Conservation (phyloP, 192 early-diverging fungal species). For the Coemansia sp. region DNA sequence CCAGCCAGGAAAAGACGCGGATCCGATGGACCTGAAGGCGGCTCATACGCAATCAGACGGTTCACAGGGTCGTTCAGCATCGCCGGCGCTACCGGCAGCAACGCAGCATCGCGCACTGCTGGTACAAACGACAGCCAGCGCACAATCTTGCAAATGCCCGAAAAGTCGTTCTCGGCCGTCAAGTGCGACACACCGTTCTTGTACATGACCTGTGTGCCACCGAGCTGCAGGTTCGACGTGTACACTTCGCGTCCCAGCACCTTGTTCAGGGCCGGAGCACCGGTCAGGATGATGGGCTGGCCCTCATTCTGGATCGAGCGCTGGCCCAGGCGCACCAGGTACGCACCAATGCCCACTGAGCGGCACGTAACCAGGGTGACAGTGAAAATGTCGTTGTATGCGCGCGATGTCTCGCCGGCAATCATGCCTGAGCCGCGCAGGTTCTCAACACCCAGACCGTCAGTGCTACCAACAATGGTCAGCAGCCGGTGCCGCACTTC, state of each 20-base stretch:
- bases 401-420: slow-evolving; percentile 92
- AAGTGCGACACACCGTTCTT: slow-evolving; percentile 98
- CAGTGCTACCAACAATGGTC: slow-evolving; percentile 79
- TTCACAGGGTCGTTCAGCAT: slow-evolving; percentile 71
- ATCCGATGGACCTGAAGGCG: slow-evolving; percentile 84
- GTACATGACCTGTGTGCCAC: slow-evolving; percentile 99
- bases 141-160: slow-evolving; percentile 87
- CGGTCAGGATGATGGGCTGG: slow-evolving; percentile 97
- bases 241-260: slow-evolving; percentile 97
- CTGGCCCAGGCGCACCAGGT: slow-evolving; percentile 97
- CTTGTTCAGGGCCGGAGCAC: slow-evolving; percentile 96
- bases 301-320: slow-evolving; percentile 96
- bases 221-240: slow-evolving; percentile 95
- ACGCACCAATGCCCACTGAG: slow-evolving; percentile 98
- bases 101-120: slow-evolving; percentile 63
- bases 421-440: slow-evolving; percentile 95
- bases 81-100: slow-evolving; percentile 60
- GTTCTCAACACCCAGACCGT: slow-evolving; percentile 97
- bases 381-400: slow-evolving; percentile 98
- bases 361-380: slow-evolving; percentile 95
- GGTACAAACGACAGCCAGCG: slow-evolving; percentile 95
- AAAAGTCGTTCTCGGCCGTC: slow-evolving; percentile 92
- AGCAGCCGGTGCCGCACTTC: slow-evolving; percentile 79
- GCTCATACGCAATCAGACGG: slow-evolving; percentile 78
- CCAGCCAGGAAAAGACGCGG: slow-evolving; percentile 89